Evolutionary conservation across 352 stramenopile species (phyloP).

Genomic region (Pythium oligandrum): DNA sequence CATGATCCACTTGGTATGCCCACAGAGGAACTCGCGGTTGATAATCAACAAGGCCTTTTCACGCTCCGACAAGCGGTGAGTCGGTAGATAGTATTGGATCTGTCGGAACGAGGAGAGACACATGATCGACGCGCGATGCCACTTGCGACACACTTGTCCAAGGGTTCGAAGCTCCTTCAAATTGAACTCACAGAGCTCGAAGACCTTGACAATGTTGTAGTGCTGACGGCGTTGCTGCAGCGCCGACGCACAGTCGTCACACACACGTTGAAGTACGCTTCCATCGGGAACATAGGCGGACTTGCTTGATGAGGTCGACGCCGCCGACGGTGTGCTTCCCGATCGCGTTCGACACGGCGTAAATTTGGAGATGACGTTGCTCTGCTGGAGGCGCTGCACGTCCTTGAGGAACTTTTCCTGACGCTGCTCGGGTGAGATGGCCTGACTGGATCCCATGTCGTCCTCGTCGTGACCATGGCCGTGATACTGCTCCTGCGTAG

Average conservation of each 20-base stretch:
- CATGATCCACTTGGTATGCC: constrained; percentile 82
- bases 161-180: constrained; percentile 66
- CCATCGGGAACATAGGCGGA: constrained; percentile 55
- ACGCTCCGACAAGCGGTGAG: constrained; percentile 60
- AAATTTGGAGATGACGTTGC: constrained; percentile 67
- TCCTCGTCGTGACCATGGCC: constrained; percentile 11
- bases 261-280: constrained; percentile 76
- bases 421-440: constrained; percentile 33
- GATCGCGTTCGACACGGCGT: constrained; percentile 45
- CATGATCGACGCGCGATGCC: constrained; percentile 85
- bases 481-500: constrained; percentile 5
- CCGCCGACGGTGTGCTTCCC: constrained; percentile 16
- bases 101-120: constrained; percentile 85
- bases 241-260: constrained; percentile 74
- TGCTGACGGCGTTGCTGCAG: constrained; percentile 79
- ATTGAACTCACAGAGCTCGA: constrained; percentile 79
- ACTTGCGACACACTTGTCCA: constrained; percentile 81
- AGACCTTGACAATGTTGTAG: constrained; percentile 83
- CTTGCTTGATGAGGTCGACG: constrained; percentile 22
- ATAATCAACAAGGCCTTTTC: constrained; percentile 76
- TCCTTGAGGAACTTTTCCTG: constrained; percentile 73
- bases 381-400: constrained; percentile 55
- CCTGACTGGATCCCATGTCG: constrained; percentile 23
- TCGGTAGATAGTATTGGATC: constrained; percentile 85
- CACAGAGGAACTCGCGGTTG: constrained; percentile 70